Conservation (phyloP, 2,329 filamentous ascomycete genomes). For the Knoxdaviesia capensis region DNA sequence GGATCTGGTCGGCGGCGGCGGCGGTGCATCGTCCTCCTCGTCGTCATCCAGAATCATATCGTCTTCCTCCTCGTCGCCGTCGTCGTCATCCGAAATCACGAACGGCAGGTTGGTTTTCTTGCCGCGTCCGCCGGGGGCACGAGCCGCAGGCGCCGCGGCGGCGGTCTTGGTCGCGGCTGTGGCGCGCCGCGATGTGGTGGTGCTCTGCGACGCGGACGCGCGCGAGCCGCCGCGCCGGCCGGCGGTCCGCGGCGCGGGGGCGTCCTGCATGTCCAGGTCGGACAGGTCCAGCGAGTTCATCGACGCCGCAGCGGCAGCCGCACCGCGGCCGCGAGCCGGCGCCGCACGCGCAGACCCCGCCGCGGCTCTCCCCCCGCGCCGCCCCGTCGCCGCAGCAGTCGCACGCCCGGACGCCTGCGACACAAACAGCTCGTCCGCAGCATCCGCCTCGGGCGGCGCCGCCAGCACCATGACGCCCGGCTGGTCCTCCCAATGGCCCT, state of each 20-base stretch:
- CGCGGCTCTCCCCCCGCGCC: too few species aligned
- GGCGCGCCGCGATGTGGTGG: background rate
- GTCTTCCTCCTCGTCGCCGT: constrained; percentile 22
- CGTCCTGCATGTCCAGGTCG: constrained; percentile 13
- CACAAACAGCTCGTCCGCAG: too few species aligned
- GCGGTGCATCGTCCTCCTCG: constrained; percentile 28
- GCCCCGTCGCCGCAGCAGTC: too few species aligned
- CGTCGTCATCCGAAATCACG: background rate
- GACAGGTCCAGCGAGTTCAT: constrained; percentile 3
- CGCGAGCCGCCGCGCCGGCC: too few species aligned
- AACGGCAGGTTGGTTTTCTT: constrained; percentile 8
- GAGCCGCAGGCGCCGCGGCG: background rate
- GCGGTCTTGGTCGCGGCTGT: background rate
- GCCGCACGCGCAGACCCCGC: too few species aligned
- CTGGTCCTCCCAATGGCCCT: constrained; percentile 71
- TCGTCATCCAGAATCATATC: constrained; percentile 17
- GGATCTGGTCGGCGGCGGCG: constrained; percentile 11
- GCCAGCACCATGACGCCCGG: constrained; percentile 27
- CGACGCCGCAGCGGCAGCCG: too few species aligned
- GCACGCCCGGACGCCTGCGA: too few species aligned
- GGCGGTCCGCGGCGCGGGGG: background rate
- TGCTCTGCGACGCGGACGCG: background rate
- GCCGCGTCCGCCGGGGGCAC: too few species aligned
- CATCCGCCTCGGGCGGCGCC: too few species aligned
- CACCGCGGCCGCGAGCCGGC: too few species aligned